phyloP scores from a whole-genome alignment of 2,329 filamentous ascomycete species.

The Calonectria hawksworthii region DNA sequence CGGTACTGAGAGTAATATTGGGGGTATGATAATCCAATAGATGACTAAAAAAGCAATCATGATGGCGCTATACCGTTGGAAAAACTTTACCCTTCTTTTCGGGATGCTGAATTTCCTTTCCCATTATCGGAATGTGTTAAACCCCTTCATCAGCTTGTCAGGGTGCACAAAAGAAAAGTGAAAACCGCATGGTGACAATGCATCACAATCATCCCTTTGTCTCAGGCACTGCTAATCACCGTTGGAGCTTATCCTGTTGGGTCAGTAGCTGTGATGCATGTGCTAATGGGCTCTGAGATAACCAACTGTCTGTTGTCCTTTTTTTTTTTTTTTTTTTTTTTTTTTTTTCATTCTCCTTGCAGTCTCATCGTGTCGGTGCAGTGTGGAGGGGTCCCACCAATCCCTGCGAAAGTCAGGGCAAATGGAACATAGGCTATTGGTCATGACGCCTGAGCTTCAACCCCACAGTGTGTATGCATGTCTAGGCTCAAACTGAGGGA shows the following conservation, averaged over 20 bases:
- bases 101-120: neutral
- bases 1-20: too few relatives aligned
- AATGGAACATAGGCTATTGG: slow-evolving; percentile 2
- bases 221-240: neutral
- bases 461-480: neutral
- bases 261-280: neutral
- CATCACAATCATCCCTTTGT: neutral
- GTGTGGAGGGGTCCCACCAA: slow-evolving; percentile 1
- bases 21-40: neutral
- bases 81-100: neutral
- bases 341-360: neutral
- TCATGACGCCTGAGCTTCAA: neutral
- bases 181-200: neutral
- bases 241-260: neutral
- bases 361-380: neutral
- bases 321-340: too few relatives aligned
- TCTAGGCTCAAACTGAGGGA: neutral
- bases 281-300: neutral
- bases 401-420: slow-evolving; percentile 5
- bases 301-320: neutral
- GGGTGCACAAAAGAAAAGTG: neutral
- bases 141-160: neutral
- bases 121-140: neutral
- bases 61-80: neutral
- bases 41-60: neutral